These are phyloP conservation scores for Wickerhamiella nectarea DNA, from an alignment of 805 yeast species.

Conservation along the genomic window DNA sequence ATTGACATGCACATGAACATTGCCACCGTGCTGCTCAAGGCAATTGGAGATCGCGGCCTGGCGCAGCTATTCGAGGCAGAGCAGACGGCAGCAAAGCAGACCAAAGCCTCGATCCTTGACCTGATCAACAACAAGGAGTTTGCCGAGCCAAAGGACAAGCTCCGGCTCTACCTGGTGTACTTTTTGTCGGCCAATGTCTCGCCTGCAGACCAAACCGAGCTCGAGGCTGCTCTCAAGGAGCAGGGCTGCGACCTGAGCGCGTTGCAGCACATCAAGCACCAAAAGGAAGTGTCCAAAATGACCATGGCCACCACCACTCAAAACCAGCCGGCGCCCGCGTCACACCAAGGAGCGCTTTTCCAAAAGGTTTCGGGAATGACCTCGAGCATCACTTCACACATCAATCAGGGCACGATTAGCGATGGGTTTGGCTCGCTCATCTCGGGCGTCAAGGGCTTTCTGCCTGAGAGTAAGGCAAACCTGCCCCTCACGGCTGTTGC, in stretches of 20 bases:
- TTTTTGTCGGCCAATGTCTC: slow-evolving; percentile 35
- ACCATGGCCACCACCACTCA: slow-evolving; percentile 23
- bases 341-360: slow-evolving; percentile 26
- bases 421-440: slow-evolving; percentile 86
- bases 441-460: slow-evolving; percentile 69
- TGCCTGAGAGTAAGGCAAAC: slow-evolving; percentile 72
- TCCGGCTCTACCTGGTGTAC: slow-evolving; percentile 77
- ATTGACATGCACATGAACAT: slow-evolving; percentile 97
- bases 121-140: slow-evolving; percentile 41
- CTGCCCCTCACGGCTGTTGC: slow-evolving; percentile 84
- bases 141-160: slow-evolving; percentile 51
- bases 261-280: slow-evolving; percentile 59
- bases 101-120: slow-evolving; percentile 43
- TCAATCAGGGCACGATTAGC: slow-evolving; percentile 64
- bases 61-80: slow-evolving; percentile 92
- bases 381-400: slow-evolving; percentile 55
- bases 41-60: slow-evolving; percentile 71
- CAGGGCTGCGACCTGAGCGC: slow-evolving; percentile 52
- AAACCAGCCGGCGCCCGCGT: slow-evolving; percentile 14
- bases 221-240: slow-evolving; percentile 45
- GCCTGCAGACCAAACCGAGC: slow-evolving; percentile 41
- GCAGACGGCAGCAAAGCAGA: slow-evolving; percentile 44
- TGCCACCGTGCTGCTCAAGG: slow-evolving; percentile 66
- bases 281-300: slow-evolving; percentile 59
- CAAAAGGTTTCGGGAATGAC: slow-evolving; percentile 56